A percentile compares a stretch with the other conserved stretches of the same genome.
Conservation (phyloP, 1,139 yeast species). For the Diutina catenulata region DNA sequence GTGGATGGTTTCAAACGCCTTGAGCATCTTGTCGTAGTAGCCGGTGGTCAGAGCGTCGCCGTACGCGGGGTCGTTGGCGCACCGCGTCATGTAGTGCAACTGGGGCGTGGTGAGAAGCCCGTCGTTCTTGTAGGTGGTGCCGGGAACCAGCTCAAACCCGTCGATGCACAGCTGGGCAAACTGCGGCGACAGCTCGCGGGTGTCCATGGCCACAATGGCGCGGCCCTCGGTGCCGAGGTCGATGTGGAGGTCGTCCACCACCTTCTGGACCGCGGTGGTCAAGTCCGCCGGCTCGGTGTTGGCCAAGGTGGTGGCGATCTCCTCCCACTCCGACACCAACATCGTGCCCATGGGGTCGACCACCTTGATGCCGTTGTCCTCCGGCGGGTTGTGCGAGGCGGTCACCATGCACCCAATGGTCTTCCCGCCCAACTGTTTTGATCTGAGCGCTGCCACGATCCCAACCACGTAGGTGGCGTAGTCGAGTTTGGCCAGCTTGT, state of each 20-base stretch:
- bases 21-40: slow-evolving; percentile 54
- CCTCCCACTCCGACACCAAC: slow-evolving; percentile 82
- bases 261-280: slow-evolving; percentile 14
- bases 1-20: slow-evolving; percentile 23
- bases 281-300: slow-evolving; percentile 42
- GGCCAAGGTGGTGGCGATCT: slow-evolving; percentile 68
- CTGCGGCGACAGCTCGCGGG: slow-evolving; percentile 67
- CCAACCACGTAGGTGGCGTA: slow-evolving; percentile 83
- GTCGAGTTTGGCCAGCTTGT: slow-evolving; percentile 58
- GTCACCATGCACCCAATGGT: slow-evolving; percentile 90
- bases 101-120: slow-evolving; percentile 89
- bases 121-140: slow-evolving; percentile 39
- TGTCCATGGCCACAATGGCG: slow-evolving; percentile 55
- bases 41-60: slow-evolving; percentile 60
- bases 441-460: slow-evolving; percentile 68
- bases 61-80: slow-evolving; percentile 49
- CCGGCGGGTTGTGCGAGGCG: slow-evolving; percentile 94
- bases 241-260: slow-evolving; percentile 25
- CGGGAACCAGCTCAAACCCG: slow-evolving; percentile 43
- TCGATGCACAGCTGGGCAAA: slow-evolving; percentile 54
- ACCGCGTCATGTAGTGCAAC: slow-evolving; percentile 75
- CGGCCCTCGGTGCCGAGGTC: slow-evolving; percentile 24
- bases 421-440: slow-evolving; percentile 55
- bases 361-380: slow-evolving; percentile 91
- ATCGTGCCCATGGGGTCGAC: slow-evolving; percentile 92